Evolutionary conservation across 2,329 filamentous ascomycete genomes (phyloP), one percentile per base, ranked within the genome.

Genomic region (Sporothrix schenckii): DNA sequence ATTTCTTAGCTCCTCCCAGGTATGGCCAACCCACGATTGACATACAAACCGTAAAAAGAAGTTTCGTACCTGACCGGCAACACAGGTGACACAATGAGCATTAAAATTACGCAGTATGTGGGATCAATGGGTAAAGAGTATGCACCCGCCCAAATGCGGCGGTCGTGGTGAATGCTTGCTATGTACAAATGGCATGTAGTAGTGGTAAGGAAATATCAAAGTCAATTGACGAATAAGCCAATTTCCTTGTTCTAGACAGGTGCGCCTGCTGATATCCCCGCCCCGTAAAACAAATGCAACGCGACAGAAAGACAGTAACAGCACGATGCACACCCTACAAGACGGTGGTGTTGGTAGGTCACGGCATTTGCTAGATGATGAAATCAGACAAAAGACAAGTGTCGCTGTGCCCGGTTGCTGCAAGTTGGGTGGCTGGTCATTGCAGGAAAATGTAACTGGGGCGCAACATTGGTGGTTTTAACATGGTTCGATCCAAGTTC

Each of bases 351-450:
- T 27, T 49, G 13, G 44, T 3, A 44, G 21, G 50, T 41, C 14
- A 24, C 53, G 14, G 11, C 27, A 24, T n/a, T 34, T 34, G 27
- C 27, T 34, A 66, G 27, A 58, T n/a, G 53, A 6, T 19, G 53
- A 56, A 34, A n/a, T 7, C 53, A 56, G 19, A 34, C 6, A 56
- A 56, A 34, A 30, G 56, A 66, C 6, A 50, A 16, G 53, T 56
- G 68, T 65, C 68, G 58, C 52, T n/a, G 58, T 52, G 68, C 65
- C 49, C n/a, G 49, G 30, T 34, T 61, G 56, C 39, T 47, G 49
- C 60, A 69, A 34, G 50, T 69, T 61, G 19, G 44, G 10, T n/a
- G 47, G 27, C 27, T 14, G 19, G 13, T 49, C 49, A 34, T 34
- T 9, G 34, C 39, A 56, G 30, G 34, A 53, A n/a, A 58, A 54